A percentile compares a stretch with the other conserved stretches of the same genome.
These are phyloP conservation scores for Botrytis medusae DNA, from an alignment of 2,329 filamentous ascomycete genomes.

Conservation along the genomic window DNA sequence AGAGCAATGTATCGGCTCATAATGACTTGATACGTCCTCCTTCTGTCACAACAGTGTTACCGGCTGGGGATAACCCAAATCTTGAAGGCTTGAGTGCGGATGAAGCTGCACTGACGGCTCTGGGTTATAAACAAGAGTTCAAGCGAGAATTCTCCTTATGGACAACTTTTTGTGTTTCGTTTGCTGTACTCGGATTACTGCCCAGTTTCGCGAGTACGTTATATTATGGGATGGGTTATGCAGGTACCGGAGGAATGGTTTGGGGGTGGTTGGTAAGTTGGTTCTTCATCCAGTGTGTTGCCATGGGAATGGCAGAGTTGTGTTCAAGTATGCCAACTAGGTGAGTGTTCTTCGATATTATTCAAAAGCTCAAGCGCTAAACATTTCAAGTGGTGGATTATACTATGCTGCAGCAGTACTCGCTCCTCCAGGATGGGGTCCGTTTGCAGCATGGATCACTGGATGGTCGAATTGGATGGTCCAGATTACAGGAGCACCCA, in stretches of 20 bases:
- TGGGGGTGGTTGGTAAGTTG: constrained; percentile 77
- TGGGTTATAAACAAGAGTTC: constrained; percentile 56
- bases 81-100: constrained; percentile 50
- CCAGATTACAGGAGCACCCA: constrained; percentile 66
- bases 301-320: constrained; percentile 68
- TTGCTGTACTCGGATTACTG: constrained; percentile 69
- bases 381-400: constrained; percentile 56
- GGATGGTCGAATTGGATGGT: constrained; percentile 70
- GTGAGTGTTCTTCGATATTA: constrained; percentile 33
- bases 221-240: constrained; percentile 66
- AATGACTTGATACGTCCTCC: constrained; percentile 25
- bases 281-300: constrained; percentile 69
- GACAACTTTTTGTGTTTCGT: constrained; percentile 73
- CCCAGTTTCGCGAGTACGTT: constrained; percentile 72
- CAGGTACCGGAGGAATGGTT: constrained; percentile 63
- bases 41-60: constrained; percentile 52
- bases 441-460: constrained; percentile 66
- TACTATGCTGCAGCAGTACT: constrained; percentile 75
- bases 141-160: constrained; percentile 70
- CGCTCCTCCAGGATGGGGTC: constrained; percentile 64
- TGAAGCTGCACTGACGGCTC: constrained; percentile 59
- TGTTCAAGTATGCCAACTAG: constrained; percentile 72
- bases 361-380: constrained; percentile 6
- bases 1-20: constrained; percentile 21
- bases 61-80: constrained; percentile 49